Evolutionary conservation across 1,284 basidiomycete genomes (phyloP).

Genomic region (Volvariella surrecta): DNA sequence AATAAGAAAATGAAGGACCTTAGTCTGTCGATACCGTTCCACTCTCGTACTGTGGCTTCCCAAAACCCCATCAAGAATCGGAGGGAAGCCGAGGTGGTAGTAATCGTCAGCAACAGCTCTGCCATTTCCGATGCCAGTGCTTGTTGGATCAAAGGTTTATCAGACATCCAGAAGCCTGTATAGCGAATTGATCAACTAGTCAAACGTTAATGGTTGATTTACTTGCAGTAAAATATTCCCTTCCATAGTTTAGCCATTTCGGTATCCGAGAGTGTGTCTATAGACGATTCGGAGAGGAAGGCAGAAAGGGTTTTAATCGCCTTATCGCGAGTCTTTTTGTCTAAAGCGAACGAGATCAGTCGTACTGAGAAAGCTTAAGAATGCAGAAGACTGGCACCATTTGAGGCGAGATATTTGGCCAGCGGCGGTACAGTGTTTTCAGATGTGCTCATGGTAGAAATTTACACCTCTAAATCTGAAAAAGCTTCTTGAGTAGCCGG

Average conservation of each 20-base stretch:
- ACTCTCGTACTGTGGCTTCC: conserved; percentile 84
- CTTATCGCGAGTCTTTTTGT: conserved; percentile 86
- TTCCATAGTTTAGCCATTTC: conserved; percentile 97
- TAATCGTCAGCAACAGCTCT: conserved; percentile 68
- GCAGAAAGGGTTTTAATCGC: conserved; percentile 72
- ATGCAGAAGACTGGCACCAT: conserved; percentile 45
- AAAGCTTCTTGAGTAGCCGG: too few species aligned
- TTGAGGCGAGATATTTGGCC: conserved; percentile 86
- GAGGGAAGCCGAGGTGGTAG: conserved; percentile 51
- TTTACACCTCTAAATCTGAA: too few species aligned
- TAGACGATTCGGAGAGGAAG: conserved; percentile 65
- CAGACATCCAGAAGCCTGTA: conserved; percentile 98
- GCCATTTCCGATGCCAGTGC: conserved; percentile 82
- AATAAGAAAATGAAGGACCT: conserved; percentile 41
- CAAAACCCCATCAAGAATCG: conserved; percentile 86
- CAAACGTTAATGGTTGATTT: background rate
- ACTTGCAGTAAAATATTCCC: conserved; percentile 91
- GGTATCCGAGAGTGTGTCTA: conserved; percentile 47
- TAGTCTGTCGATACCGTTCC: conserved; percentile 86
- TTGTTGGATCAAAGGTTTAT: conserved; percentile 96
- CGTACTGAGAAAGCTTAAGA: conserved; percentile 7
- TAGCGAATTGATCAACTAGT: conserved; percentile 3
- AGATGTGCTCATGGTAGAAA: too few species aligned
- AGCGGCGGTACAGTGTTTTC: conserved; percentile 44
- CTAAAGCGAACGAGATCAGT: conserved; percentile 26